These are phyloP conservation scores for Oleoguttula mirabilis DNA, from an alignment of 495 filamentous ascomycete species.

Conservation along the genomic window DNA sequence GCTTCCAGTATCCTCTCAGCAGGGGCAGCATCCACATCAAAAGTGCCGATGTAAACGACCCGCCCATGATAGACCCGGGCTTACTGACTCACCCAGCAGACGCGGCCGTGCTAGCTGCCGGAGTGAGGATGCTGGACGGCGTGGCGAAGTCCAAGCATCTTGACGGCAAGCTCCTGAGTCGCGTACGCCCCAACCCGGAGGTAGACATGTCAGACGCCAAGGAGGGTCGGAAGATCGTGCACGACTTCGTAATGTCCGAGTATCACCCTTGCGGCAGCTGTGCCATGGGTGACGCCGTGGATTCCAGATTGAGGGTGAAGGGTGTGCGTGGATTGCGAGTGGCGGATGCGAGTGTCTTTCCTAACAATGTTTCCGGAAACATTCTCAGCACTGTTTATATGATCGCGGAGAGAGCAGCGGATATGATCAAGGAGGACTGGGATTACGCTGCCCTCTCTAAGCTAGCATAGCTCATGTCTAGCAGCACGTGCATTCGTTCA, in stretches of 20 bases:
- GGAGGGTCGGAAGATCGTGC: conserved; percentile 8
- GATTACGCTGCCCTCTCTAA: conserved; percentile 10
- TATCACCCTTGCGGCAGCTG: conserved; percentile 14
- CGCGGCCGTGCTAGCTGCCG: conserved; percentile 11
- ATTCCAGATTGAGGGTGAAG: conserved; percentile 13
- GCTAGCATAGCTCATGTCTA: neutral
- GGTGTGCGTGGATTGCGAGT: conserved; percentile 14
- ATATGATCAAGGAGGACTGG: conserved; percentile 14
- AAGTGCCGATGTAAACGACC: conserved; percentile 9
- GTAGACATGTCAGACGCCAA: conserved; percentile 9
- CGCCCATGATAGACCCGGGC: conserved; percentile 12
- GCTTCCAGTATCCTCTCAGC: conserved; percentile 13
- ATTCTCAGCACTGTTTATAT: conserved; percentile 16
- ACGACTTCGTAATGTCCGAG: conserved; percentile 4
- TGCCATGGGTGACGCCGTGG: conserved; percentile 16
- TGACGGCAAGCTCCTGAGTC: conserved; percentile 6
- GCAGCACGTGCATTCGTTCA: too few species aligned
- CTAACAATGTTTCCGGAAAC: conserved; percentile 16
- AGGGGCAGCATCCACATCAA: conserved; percentile 19
- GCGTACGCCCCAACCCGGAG: conserved; percentile 5
- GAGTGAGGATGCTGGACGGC: conserved; percentile 8
- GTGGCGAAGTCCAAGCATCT: conserved; percentile 1
- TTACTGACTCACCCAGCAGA: conserved; percentile 14
- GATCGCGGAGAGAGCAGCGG: conserved; percentile 19
- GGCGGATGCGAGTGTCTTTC: conserved; percentile 20